Evolutionary conservation across 768 basidiomycete species (phyloP).

Genomic region (Mycena alexandri): DNA sequence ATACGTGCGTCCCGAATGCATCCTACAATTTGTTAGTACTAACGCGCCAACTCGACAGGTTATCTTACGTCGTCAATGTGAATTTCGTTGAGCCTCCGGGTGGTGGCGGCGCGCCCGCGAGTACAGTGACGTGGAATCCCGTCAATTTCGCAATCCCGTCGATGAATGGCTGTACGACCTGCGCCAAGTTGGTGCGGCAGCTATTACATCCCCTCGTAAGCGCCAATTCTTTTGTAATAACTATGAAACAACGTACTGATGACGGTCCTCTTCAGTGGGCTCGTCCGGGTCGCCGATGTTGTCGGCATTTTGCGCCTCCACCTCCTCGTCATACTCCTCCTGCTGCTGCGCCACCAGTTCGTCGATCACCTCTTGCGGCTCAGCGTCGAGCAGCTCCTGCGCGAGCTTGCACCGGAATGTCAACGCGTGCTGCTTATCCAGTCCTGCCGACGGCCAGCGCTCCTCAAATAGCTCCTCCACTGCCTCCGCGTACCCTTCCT

Average conservation of each 20-base stretch:
- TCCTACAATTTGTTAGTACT: neutral
- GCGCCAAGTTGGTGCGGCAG: neutral
- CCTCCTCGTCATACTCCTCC: neutral
- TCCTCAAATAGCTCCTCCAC: neutral
- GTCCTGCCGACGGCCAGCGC: neutral
- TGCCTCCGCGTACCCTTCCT: neutral
- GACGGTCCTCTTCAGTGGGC: neutral
- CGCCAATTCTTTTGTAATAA: too few relatives aligned
- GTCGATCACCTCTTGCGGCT: neutral
- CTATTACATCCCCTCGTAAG: neutral
- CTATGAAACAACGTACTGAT: neutral
- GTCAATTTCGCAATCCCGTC: slow-evolving; percentile 14
- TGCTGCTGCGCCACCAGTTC: neutral
- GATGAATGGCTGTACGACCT: slow-evolving; percentile 15
- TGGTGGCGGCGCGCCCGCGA: neutral
- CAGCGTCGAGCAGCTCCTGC: neutral
- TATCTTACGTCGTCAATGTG: slow-evolving; percentile 1
- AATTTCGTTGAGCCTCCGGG: neutral
- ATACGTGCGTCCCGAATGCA: slow-evolving; percentile 16
- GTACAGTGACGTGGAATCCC: slow-evolving; percentile 11
- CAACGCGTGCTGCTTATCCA: neutral
- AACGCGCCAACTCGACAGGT: neutral
- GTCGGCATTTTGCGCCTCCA: neutral
- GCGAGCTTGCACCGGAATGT: slow-evolving; percentile 3
- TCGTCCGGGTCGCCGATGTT: neutral